A percentile compares a stretch with the other conserved stretches of the same genome.
These are phyloP conservation scores for Parastagonospora avenae DNA, from an alignment of 2,329 filamentous ascomycete species.

Conservation along the genomic window DNA sequence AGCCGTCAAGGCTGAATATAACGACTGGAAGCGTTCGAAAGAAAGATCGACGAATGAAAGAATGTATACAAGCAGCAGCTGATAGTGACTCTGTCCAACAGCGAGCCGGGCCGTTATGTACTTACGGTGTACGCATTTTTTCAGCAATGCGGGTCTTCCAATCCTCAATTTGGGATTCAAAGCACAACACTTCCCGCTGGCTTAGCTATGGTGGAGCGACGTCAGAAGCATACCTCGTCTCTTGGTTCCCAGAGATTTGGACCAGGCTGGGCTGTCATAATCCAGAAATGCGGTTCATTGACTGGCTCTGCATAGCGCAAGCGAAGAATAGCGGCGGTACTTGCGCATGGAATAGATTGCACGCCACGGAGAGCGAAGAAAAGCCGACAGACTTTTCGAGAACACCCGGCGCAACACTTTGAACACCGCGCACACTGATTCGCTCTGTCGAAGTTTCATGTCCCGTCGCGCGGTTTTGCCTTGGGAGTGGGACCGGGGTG, in stretches of 20 bases:
- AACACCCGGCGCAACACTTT: conserved; percentile 6
- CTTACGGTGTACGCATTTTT: neutral
- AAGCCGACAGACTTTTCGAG: conserved; percentile 9
- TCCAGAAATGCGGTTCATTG: conserved; percentile 19
- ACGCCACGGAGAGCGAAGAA: conserved; percentile 17
- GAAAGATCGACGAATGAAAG: conserved; percentile 21
- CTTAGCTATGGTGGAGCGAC: conserved; percentile 11
- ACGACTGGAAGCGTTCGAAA: conserved; percentile 17
- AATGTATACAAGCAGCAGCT: conserved; percentile 16
- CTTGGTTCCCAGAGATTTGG: conserved; percentile 13
- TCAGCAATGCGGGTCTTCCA: conserved; percentile 16
- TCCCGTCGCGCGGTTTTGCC: conserved; percentile 4
- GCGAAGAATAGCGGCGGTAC: conserved; percentile 10
- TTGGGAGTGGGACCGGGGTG: conserved; percentile 6
- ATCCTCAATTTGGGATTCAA: conserved; percentile 25
- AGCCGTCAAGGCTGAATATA: conserved; percentile 42
- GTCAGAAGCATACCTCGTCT: conserved; percentile 13
- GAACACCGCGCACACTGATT: conserved; percentile 11
- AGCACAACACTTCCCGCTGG: conserved; percentile 9
- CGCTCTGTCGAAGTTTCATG: conserved; percentile 16
- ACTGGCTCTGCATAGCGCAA: conserved; percentile 1
- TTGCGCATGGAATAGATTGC: conserved; percentile 32
- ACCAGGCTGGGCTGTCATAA: conserved; percentile 11
- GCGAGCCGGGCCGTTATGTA: conserved; percentile 18
- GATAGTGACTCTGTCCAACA: neutral